Evolutionary conservation across 495 filamentous ascomycete genomes (phyloP).

Genomic region (Astrothelium subdiscretum): DNA sequence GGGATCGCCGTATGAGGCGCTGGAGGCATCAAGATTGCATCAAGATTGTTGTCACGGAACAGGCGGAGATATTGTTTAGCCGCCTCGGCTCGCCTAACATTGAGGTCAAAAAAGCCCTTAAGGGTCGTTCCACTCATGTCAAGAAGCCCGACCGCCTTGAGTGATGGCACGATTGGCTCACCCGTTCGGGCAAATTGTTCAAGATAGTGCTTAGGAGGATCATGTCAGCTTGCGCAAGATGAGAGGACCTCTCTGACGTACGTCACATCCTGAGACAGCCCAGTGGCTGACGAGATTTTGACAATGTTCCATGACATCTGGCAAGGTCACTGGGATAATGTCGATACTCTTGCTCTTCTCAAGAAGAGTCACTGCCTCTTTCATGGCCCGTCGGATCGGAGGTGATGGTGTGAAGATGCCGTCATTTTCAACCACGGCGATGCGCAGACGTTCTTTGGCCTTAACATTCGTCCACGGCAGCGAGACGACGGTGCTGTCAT

Average conservation of each 20-base stretch:
- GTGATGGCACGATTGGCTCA: slow-evolving; percentile 20
- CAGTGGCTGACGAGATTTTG: slow-evolving; percentile 5
- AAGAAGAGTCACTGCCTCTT: slow-evolving; percentile 1
- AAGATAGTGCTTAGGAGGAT: slow-evolving; percentile 3
- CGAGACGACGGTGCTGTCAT: slow-evolving; percentile 36
- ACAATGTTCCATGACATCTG: slow-evolving; percentile 2
- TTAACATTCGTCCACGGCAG: slow-evolving; percentile 31
- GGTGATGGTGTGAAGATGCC: slow-evolving; percentile 49
- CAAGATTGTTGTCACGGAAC: slow-evolving; percentile 27
- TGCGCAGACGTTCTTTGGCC: slow-evolving; percentile 8
- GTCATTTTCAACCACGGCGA: slow-evolving; percentile 48
- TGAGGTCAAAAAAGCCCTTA: slow-evolving; percentile 23
- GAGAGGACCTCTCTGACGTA: slow-evolving; percentile 9
- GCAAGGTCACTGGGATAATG: background rate
- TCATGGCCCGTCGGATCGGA: slow-evolving; percentile 33
- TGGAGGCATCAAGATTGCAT: slow-evolving; percentile 36
- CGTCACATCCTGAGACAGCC: slow-evolving; percentile 10
- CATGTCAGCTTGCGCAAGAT: background rate
- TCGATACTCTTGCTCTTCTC: slow-evolving; percentile 1
- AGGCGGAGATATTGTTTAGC: slow-evolving; percentile 25
- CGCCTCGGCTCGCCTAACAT: slow-evolving; percentile 17
- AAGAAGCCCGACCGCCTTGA: slow-evolving; percentile 10
- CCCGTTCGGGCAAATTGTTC: slow-evolving; percentile 6
- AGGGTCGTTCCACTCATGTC: slow-evolving; percentile 15
- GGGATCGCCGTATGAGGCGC: slow-evolving; percentile 37